Base-by-base conservation (phyloP, 768 basidiomycete genomes). In the Kwoniella botswanensis region DNA sequence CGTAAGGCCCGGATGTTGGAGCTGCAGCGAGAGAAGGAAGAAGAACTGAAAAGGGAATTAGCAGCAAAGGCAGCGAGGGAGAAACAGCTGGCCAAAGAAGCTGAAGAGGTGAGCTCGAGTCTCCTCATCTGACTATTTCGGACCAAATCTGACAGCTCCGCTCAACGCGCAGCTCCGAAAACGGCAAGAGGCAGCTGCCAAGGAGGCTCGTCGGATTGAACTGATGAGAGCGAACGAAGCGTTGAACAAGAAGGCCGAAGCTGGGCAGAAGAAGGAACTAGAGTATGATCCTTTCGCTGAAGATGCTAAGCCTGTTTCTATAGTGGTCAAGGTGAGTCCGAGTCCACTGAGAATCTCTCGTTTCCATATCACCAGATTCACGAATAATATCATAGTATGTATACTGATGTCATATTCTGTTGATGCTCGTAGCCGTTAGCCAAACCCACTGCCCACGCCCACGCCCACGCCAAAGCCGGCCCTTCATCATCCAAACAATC, bases 261-360 rank as follows among this genome's bases (percentile, higher is more conserved):
- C 26, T 13, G 50, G 42, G 63, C 43, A 24, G 53, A 63, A 64
- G 21, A 43, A 52, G 17, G 53, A 54, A 6, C 42, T 61, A 29
- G 78, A 74, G 17, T 80, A 77, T 55, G 62, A 80, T 66, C 79
- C 79, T 1, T 80, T 80, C 66, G 79, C 77, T 18, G 79, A 80
- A 60, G 79, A 78, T 63, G 79, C 54, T 35, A 63, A 70, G 58
- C 53, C 53, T 56, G 35, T 57, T 55, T 43, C 62, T 6, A 12
- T 26, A 6, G 55, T 42, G 4, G 18, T 52, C 42, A 70, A 70
- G 68, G 68, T 70, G 42, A 17, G 68, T 64, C 22, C 1, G 42
- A n/a, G 35, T 6, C 7, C 35, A 35, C 35, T 35, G 35, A 6
- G 7, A 35, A 5, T 5, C 7, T 35, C 7, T 6, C 35, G 35